Evolutionary conservation across 371 early-diverging fungal species (phyloP).

Genomic region (Rhizopus arrhizus): DNA sequence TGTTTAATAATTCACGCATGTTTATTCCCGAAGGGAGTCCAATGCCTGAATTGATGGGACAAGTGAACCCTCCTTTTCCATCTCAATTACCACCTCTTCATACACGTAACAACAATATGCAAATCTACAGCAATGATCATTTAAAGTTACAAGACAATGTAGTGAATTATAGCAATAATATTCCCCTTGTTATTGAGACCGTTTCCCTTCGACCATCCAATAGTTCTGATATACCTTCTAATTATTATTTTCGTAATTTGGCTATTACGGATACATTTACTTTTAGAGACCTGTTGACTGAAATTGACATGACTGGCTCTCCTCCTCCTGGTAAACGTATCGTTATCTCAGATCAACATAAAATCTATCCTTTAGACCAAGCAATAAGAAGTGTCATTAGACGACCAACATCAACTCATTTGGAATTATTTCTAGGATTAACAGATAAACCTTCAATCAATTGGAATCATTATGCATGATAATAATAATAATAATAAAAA

Average conservation of each 20-base stretch:
- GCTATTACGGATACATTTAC: conserved; percentile 41
- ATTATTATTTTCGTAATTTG: conserved; percentile 35
- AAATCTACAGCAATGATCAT: not conserved
- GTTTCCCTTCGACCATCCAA: conserved; percentile 29
- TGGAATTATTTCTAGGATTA: conserved; percentile 34
- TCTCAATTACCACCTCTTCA: conserved; percentile 34
- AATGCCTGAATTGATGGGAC: conserved; percentile 5
- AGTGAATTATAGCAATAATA: not conserved
- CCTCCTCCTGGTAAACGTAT: conserved; percentile 43
- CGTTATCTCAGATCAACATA: conserved; percentile 30
- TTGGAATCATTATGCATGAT: conserved; percentile 29
- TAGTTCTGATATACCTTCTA: conserved; percentile 13
- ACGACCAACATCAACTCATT: conserved; percentile 25
- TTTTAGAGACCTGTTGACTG: conserved; percentile 33
- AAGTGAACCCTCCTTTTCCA: conserved; percentile 13
- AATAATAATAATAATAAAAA: not conserved
- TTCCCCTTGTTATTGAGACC: conserved; percentile 28
- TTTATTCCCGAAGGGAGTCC: conserved; percentile 5
- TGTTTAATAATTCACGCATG: conserved; percentile 13
- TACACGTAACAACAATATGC: conserved; percentile 1
- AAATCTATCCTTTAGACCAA: conserved; percentile 35
- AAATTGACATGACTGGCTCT: conserved; percentile 35
- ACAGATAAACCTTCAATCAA: conserved; percentile 32
- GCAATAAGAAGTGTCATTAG: conserved; percentile 35
- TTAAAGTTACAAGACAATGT: conserved; percentile 2